A percentile compares a stretch with the other conserved stretches of the same genome.
phyloP scores from a whole-genome alignment of 441 rosid genomes.

The Hura crepitans region DNA sequence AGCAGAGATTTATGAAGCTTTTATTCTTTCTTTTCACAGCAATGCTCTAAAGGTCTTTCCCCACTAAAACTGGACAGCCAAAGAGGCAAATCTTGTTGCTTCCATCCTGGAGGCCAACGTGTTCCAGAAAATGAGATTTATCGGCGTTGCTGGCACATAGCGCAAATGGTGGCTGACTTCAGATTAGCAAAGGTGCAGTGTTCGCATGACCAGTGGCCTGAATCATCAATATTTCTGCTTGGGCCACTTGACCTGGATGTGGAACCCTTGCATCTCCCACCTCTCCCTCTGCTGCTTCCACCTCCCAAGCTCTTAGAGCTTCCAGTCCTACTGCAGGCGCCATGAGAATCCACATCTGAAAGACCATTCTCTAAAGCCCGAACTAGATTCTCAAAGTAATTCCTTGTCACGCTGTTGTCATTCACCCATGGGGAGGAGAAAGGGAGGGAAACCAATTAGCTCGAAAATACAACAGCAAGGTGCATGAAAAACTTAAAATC shows the following conservation, averaged over 20 bases:
- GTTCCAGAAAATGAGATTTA: slow-evolving; percentile 22
- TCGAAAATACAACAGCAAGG: too few relatives aligned
- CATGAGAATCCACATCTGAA: slow-evolving; percentile 68
- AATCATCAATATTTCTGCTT: slow-evolving; percentile 39
- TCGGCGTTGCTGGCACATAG: slow-evolving; percentile 68
- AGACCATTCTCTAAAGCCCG: slow-evolving; percentile 91
- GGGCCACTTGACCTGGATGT: slow-evolving; percentile 59
- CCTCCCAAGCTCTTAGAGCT: slow-evolving; percentile 67
- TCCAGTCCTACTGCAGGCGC: slow-evolving; percentile 50
- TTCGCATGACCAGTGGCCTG: slow-evolving; percentile 87
- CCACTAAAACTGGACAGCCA: slow-evolving; percentile 8
- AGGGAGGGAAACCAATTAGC: too few relatives aligned
- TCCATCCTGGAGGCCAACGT: slow-evolving; percentile 4
- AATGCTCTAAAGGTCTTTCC: slow-evolving; percentile 13
- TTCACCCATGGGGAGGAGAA: too few relatives aligned
- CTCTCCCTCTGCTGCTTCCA: slow-evolving; percentile 47
- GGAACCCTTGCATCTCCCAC: slow-evolving; percentile 55
- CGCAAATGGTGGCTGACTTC: slow-evolving; percentile 54
- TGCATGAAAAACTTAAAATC: too few relatives aligned
- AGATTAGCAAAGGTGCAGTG: slow-evolving; percentile 71
- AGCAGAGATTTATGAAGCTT: slow-evolving; percentile 12
- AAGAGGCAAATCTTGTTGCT: slow-evolving; percentile 1
- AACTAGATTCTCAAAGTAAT: slow-evolving; percentile 88
- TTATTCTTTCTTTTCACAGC: slow-evolving; percentile 1
- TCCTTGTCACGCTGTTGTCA: slow-evolving; percentile 81